These are phyloP conservation scores for Pythium brachiatum DNA, from an alignment of 352 stramenopile genomes.

Conservation along the genomic window DNA sequence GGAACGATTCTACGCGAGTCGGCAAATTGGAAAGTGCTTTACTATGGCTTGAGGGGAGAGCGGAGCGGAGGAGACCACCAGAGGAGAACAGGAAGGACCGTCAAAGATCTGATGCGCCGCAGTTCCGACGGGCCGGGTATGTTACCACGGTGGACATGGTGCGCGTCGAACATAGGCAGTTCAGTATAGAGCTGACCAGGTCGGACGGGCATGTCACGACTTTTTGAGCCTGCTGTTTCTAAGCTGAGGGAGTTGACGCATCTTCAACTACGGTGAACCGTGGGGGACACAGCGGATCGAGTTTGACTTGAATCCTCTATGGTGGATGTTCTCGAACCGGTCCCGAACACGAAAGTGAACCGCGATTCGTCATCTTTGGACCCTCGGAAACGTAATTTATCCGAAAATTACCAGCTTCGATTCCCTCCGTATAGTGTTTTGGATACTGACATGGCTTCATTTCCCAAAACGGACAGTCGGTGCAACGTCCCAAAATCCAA, in stretches of 20 bases:
- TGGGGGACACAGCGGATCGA: not conserved
- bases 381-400: not conserved
- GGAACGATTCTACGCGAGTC: not conserved
- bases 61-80: not conserved
- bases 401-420: not conserved
- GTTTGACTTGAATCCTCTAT: conserved; percentile 10
- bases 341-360: not conserved
- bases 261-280: conserved; percentile 15
- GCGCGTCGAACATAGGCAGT: not conserved
- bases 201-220: conserved; percentile 9
- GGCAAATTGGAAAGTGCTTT: conserved; percentile 20
- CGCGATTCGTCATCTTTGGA: not conserved
- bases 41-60: not conserved
- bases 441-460: not conserved
- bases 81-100: conserved; percentile 1
- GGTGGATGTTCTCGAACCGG: conserved; percentile 14
- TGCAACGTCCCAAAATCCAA: not conserved
- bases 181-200: not conserved
- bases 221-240: not conserved
- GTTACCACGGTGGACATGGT: conserved; percentile 11
- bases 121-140: conserved; percentile 1
- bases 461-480: not conserved
- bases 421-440: not conserved
- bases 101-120: conserved; percentile 2
- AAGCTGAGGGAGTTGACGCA: conserved; percentile 8